Percentiles rank a stretch among this genome's conserved stretches.
Evolutionary conservation across 1,139 yeast genomes (phyloP).

Genomic region (Kodamaea fungicola): DNA sequence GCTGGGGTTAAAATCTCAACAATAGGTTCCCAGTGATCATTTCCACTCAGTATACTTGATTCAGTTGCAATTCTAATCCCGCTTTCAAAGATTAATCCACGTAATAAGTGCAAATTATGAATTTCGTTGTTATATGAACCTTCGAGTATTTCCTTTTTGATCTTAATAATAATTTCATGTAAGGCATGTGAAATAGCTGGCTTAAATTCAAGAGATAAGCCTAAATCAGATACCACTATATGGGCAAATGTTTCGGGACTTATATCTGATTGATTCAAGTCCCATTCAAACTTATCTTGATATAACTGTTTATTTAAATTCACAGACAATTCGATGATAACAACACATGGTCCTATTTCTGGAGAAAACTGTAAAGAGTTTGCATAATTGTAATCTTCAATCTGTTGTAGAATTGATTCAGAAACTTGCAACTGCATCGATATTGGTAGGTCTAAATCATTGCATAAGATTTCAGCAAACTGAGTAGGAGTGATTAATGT

Average conservation of each 20-base stretch:
- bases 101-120: slow-evolving; percentile 42
- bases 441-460: slow-evolving; percentile 76
- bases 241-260: slow-evolving; percentile 86
- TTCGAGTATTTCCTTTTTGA: slow-evolving; percentile 83
- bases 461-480: slow-evolving; percentile 75
- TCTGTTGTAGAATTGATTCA: slow-evolving; percentile 70
- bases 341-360: slow-evolving; percentile 62
- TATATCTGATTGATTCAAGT: slow-evolving; percentile 57
- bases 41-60: slow-evolving; percentile 43
- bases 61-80: slow-evolving; percentile 46
- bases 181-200: slow-evolving; percentile 89
- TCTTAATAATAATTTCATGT: slow-evolving; percentile 71
- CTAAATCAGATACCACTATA: slow-evolving; percentile 79
- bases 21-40: slow-evolving; percentile 83
- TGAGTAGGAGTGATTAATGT: slow-evolving; percentile 75
- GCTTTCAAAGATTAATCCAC: slow-evolving; percentile 44
- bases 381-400: slow-evolving; percentile 62
- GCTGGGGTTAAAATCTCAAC: slow-evolving; percentile 84
- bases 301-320: slow-evolving; percentile 79
- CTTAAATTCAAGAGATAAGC: slow-evolving; percentile 77
- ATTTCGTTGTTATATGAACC: slow-evolving; percentile 56
- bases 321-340: slow-evolving; percentile 76
- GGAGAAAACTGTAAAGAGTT: slow-evolving; percentile 61
- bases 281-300: slow-evolving; percentile 97
- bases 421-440: slow-evolving; percentile 63